Conservation (phyloP, 176 grass and related monocot species). For the Triticum monococcum region DNA sequence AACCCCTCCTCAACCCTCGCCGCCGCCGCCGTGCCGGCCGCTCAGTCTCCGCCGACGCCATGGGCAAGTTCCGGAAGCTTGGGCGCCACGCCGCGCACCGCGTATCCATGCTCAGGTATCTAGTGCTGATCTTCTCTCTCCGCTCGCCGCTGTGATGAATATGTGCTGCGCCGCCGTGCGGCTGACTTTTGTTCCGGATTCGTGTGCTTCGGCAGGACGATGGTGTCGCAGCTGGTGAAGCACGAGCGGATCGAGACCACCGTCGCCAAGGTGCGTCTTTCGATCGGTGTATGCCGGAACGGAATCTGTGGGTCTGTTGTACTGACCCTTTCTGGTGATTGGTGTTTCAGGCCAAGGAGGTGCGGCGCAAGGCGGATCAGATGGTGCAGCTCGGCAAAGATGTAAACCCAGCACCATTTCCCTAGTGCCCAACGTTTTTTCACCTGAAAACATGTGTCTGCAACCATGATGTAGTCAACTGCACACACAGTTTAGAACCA, state of each 20-base stretch:
- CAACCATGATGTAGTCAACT: background rate
- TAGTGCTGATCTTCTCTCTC: background rate
- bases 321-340: background rate
- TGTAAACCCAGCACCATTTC: constrained; percentile 9
- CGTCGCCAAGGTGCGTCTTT: constrained; percentile 58
- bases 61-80: constrained; percentile 80
- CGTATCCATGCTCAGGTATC: constrained; percentile 69
- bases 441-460: background rate
- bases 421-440: background rate
- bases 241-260: constrained; percentile 96
- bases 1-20: constrained; percentile 30
- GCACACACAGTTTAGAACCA: background rate
- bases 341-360: constrained; percentile 82
- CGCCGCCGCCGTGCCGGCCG: constrained; percentile 46
- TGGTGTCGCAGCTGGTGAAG: constrained; percentile 98
- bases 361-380: constrained; percentile 83
- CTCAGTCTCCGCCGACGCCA: constrained; percentile 25
- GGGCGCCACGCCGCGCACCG: constrained; percentile 58
- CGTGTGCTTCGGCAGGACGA: constrained; percentile 59
- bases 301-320: background rate
- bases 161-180: background rate
- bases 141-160: background rate
- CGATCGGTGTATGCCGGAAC: background rate
- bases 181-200: constrained; percentile 5
- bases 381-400: constrained; percentile 98